phyloP scores from a whole-genome alignment of 2,329 filamentous ascomycete species.

The Alternaria longipes region DNA sequence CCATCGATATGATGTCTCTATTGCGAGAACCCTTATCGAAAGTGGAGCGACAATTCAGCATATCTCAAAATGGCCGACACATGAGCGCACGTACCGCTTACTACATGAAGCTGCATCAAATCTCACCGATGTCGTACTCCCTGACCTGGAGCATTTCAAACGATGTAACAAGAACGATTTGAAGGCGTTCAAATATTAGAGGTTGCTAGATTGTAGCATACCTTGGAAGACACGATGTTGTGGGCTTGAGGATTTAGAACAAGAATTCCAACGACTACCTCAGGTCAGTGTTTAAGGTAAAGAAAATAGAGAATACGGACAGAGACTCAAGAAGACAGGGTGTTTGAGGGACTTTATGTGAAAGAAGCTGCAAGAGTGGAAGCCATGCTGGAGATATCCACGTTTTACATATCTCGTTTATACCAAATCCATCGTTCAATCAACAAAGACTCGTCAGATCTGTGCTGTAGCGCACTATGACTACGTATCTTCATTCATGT shows the following conservation, averaged over 20 bases:
- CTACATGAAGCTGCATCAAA: background rate
- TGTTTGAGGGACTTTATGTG: accelerated
- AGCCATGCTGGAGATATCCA: no score
- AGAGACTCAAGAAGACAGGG: accelerated
- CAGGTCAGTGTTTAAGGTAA: background rate
- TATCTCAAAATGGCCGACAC: background rate
- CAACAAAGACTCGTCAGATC: no score
- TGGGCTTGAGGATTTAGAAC: background rate
- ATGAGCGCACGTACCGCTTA: background rate
- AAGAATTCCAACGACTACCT: background rate
- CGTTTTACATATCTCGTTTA: no score
- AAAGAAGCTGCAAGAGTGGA: no score
- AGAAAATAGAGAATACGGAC: background rate
- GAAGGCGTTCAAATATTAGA: background rate
- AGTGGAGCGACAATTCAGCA: background rate
- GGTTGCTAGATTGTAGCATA: background rate
- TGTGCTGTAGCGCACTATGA: no score
- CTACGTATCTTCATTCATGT: no score
- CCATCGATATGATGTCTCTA: accelerated
- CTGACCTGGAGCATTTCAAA: background rate
- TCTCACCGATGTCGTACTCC: background rate
- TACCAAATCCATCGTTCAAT: no score
- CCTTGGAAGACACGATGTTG: background rate
- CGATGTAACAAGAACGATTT: background rate
- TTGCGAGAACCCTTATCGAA: background rate